Conservation (phyloP, 2,329 filamentous ascomycete genomes). For the Penicillium freii region DNA sequence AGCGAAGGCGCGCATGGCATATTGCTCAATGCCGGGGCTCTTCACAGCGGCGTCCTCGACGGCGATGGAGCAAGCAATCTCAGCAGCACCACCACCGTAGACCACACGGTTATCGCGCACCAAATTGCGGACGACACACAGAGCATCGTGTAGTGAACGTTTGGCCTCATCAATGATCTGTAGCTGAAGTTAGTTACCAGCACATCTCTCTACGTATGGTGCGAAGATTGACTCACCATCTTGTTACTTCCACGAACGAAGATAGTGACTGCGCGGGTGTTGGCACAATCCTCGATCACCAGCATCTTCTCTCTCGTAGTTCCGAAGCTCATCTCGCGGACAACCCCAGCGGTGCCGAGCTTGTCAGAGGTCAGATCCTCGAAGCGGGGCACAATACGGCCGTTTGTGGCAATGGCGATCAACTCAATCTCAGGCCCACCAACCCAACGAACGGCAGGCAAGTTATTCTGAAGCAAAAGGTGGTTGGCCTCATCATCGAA, state of each 20-base stretch:
- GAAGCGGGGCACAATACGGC: slow-evolving; percentile 93
- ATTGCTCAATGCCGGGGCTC: slow-evolving; percentile 96
- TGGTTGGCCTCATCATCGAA: slow-evolving; percentile 99
- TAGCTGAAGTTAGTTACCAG: slow-evolving; percentile 9
- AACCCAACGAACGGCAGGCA: slow-evolving; percentile 96
- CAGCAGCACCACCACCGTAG: slow-evolving; percentile 92
- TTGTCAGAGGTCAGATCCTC: slow-evolving; percentile 91
- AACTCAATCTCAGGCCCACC: slow-evolving; percentile 97
- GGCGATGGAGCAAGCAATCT: slow-evolving; percentile 94
- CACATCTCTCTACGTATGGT: not conserved
- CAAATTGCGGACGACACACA: slow-evolving; percentile 95
- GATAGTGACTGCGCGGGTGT: slow-evolving; percentile 91
- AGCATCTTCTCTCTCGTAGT: slow-evolving; percentile 99
- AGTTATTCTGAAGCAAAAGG: slow-evolving; percentile 88
- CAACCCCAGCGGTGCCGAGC: slow-evolving; percentile 83
- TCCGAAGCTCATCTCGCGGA: slow-evolving; percentile 93
- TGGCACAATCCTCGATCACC: slow-evolving; percentile 98
- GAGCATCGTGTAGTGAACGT: slow-evolving; percentile 91
- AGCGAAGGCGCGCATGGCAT: slow-evolving; percentile 96
- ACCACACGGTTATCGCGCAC: slow-evolving; percentile 96
- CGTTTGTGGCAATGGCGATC: slow-evolving; percentile 97
- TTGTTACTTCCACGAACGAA: slow-evolving; percentile 99
- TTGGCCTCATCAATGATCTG: slow-evolving; percentile 99
- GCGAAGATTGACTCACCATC: slow-evolving; percentile 66
- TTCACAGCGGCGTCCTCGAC: slow-evolving; percentile 93